A percentile compares a stretch with the other conserved stretches of the same genome.
phyloP scores from a whole-genome alignment of 2,329 filamentous ascomycete species.

The Colletotrichum destructivum region DNA sequence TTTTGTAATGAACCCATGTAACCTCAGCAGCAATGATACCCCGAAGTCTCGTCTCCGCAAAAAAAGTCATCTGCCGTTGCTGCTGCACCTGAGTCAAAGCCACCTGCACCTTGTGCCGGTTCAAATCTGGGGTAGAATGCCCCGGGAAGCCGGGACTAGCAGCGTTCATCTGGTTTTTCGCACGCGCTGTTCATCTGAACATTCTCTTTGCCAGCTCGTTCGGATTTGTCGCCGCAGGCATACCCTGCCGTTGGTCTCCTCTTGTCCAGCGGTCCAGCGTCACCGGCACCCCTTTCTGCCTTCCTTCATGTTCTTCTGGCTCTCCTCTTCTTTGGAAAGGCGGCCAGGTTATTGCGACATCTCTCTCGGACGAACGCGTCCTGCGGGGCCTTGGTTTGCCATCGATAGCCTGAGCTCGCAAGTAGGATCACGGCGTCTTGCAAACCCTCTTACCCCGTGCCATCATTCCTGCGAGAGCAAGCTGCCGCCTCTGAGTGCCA shows the following conservation, averaged over 20 bases:
- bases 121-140: constrained; percentile 31
- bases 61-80: constrained; percentile 27
- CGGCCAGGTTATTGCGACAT: not conserved
- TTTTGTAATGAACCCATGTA: not conserved
- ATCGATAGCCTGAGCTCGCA: not conserved
- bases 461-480: constrained; percentile 9
- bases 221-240: constrained; percentile 3
- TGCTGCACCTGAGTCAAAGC: constrained; percentile 24
- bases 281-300: not conserved
- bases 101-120: constrained; percentile 33
- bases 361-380: not conserved
- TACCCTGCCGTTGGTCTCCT: constrained; percentile 11
- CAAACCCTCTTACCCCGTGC: constrained; percentile 1
- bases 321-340: not conserved
- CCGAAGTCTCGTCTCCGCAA: constrained; percentile 14
- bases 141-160: constrained; percentile 19
- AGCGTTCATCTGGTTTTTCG: constrained; percentile 9
- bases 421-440: not conserved
- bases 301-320: not conserved
- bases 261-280: constrained; percentile 21
- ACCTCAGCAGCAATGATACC: not conserved
- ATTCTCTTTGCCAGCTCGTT: not conserved
- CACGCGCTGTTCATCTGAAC: not conserved
- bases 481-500: constrained; percentile 5
- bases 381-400: not conserved